Base-by-base conservation (phyloP, 768 basidiomycete genomes). In the Suillus cothurnatus region DNA sequence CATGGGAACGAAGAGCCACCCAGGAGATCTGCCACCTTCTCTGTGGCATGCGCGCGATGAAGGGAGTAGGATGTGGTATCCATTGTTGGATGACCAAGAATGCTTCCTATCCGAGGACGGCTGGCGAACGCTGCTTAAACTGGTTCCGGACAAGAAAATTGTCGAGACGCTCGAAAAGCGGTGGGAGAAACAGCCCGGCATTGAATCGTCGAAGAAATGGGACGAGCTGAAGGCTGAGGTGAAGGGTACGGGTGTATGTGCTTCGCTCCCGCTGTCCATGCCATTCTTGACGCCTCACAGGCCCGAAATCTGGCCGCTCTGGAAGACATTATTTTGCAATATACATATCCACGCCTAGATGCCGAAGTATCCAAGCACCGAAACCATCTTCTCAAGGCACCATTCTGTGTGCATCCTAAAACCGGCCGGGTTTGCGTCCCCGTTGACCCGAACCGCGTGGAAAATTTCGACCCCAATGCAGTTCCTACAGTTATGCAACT, bases 341-440 rank as follows among this genome's bases (percentile, higher is more conserved):
- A 97, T 76, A 97, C 93, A 0, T 99, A 99, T 77, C 97, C 97
- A 1, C 88, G 97, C 15, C 85, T 99, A 62, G 97, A 99, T 76
- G 92, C 93, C 17, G 97, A 99, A 76, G 97, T 99, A 34, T 96
- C 95, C 3, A 97, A 99, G 73, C 94, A 96, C 73, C 86, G 95
- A 59, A 99, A 99, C 79, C 97, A 99, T 81, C 84, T 99, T 80
- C 86, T 99, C 62, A 99, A 99, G 78, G 91, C 94, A 26, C 97
- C 97, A 0, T 99, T 99, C 78, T 97, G 96, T 74, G 82, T 99
- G 0, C 97, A 99, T 77, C 97, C 97, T 0, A 93, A 93, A 68
- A 99, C 97, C 2, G 97, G 97, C 1, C 87, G 95, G 36, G 88
- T 99, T 11, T 99, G 97, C 74, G 93, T 99, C 3, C 97, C 97